A percentile compares a stretch with the other conserved stretches of the same genome.
Conservation (phyloP, 2,329 filamentous ascomycete species). For the Diaporthe ampelina region DNA sequence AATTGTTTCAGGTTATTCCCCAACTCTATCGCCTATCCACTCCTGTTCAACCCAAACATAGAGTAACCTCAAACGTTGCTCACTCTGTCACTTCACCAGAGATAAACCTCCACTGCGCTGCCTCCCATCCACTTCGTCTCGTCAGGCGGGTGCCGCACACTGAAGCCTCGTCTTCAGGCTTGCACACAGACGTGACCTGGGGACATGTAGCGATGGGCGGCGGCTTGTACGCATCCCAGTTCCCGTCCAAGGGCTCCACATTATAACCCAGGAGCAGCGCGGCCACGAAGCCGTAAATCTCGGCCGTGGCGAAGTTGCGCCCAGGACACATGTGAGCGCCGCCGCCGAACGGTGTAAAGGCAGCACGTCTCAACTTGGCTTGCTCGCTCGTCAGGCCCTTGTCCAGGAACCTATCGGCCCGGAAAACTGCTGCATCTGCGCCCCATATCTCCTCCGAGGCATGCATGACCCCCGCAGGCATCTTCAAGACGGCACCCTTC, state of each 20-base stretch:
- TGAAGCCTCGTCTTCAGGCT: not conserved
- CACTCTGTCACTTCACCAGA: not conserved
- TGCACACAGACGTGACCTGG: not conserved
- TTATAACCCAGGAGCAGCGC: not conserved
- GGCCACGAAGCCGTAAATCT: not conserved
- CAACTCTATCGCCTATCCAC: no score
- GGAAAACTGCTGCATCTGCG: not conserved
- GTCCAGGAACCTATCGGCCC: not conserved
- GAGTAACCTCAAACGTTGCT: not conserved
- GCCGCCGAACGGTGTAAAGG: not conserved
- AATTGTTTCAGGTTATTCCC: no score
- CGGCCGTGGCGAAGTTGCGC: not conserved
- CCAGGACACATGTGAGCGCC: not conserved
- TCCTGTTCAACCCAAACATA: not conserved
- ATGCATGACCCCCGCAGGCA: not conserved
- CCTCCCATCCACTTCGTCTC: not conserved
- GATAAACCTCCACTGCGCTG: not conserved
- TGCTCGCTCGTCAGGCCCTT: not conserved
- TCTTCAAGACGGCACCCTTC: not conserved
- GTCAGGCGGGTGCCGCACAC: not conserved
- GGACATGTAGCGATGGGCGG: not conserved
- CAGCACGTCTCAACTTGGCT: not conserved
- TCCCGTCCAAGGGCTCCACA: not conserved
- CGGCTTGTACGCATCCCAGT: not conserved
- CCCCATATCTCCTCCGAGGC: not conserved